These are phyloP conservation scores for Naganishia liquefaciens DNA, from an alignment of 1,284 basidiomycete genomes.

Conservation along the genomic window DNA sequence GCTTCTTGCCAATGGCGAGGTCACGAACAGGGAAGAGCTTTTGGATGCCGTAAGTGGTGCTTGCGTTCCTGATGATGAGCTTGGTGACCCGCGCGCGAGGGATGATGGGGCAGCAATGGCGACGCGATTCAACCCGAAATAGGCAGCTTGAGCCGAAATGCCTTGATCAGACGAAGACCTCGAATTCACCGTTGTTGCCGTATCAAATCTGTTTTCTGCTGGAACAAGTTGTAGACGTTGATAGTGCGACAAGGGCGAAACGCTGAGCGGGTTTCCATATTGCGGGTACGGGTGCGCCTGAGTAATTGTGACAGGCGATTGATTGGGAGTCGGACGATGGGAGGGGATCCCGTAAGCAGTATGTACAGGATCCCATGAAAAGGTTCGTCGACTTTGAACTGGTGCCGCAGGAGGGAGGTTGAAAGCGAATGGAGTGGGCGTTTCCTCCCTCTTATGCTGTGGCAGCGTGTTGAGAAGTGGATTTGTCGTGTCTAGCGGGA, in stretches of 20 bases:
- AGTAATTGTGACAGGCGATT: neutral
- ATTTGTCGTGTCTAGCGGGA: neutral
- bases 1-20: too few relatives aligned
- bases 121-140: neutral
- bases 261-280: neutral
- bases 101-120: neutral
- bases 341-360: neutral
- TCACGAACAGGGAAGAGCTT: too few relatives aligned
- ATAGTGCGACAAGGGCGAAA: slow-evolving; percentile 4
- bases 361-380: neutral
- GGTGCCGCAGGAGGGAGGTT: slow-evolving; percentile 1
- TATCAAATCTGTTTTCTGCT: neutral
- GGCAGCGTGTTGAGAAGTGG: neutral
- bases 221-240: neutral
- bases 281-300: slow-evolving; percentile 1
- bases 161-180: neutral
- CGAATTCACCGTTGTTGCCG: slow-evolving; percentile 11
- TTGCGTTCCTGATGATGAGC: neutral
- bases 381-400: neutral
- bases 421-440: slow-evolving; percentile 18
- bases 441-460: slow-evolving; percentile 5
- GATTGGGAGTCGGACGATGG: neutral
- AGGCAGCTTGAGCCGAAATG: too few relatives aligned
- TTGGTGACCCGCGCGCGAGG: neutral
- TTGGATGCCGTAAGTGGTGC: too few relatives aligned